Percentiles rank a stretch among this genome's conserved stretches.
phyloP scores from a whole-genome alignment of 805 yeast genomes.

The Yarrowia osloensis region DNA sequence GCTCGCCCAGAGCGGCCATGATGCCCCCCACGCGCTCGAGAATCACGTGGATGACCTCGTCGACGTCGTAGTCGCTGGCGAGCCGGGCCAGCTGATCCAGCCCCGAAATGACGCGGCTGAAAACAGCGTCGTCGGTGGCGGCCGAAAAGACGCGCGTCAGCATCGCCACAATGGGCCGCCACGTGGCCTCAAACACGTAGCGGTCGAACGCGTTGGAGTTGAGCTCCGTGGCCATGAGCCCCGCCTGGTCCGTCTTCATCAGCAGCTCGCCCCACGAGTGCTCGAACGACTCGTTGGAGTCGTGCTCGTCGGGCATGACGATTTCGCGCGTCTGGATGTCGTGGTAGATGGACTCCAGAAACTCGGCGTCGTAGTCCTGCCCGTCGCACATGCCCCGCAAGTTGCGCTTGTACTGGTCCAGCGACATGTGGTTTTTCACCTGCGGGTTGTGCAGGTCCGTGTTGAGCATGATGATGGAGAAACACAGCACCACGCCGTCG shows the following conservation, averaged over 20 bases:
- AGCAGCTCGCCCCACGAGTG: slow-evolving; percentile 53
- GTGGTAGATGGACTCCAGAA: slow-evolving; percentile 73
- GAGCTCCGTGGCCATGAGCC: slow-evolving; percentile 30
- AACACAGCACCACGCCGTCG: slow-evolving; percentile 78
- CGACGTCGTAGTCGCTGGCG: slow-evolving; percentile 63
- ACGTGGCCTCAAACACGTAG: slow-evolving; percentile 64
- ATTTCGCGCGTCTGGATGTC: slow-evolving; percentile 86
- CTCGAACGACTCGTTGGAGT: slow-evolving; percentile 89
- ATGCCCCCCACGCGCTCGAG: slow-evolving; percentile 52
- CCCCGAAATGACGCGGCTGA: slow-evolving; percentile 82
- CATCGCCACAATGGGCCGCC: slow-evolving; percentile 67
- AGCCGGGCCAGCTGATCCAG: slow-evolving; percentile 82
- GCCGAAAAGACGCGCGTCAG: slow-evolving; percentile 77
- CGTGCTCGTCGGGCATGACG: slow-evolving; percentile 97
- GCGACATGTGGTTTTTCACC: slow-evolving; percentile 86
- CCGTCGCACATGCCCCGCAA: slow-evolving; percentile 73
- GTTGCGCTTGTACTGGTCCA: slow-evolving; percentile 77
- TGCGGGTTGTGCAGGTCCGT: slow-evolving; percentile 94
- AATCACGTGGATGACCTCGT: slow-evolving; percentile 47
- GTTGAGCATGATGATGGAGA: slow-evolving; percentile 89
- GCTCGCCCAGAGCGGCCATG: slow-evolving; percentile 62
- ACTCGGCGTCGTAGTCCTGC: slow-evolving; percentile 82
- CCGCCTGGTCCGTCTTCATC: slow-evolving; percentile 36
- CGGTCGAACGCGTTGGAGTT: slow-evolving; percentile 60
- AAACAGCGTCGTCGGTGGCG: slow-evolving; percentile 86